Conservation (phyloP, 345 rosid species). For the Viola odorata region DNA sequence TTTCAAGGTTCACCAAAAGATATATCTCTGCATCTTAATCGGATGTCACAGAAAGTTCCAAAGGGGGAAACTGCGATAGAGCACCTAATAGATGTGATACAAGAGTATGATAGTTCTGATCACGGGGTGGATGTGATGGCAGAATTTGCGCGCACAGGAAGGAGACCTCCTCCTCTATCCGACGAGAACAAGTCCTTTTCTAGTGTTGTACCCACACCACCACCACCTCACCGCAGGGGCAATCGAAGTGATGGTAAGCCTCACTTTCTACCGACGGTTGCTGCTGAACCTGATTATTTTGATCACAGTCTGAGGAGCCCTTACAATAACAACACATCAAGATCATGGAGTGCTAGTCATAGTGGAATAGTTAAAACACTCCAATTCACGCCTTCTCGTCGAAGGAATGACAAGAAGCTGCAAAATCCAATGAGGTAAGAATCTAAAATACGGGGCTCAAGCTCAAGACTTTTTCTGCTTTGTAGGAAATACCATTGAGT, state of each 20-base stretch:
- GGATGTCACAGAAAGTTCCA: slow-evolving; percentile 53
- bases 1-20: slow-evolving; percentile 57
- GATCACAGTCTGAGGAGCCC: slow-evolving; percentile 51
- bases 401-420: slow-evolving; percentile 20
- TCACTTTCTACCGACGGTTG: slow-evolving; percentile 23
- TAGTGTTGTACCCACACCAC: slow-evolving; percentile 24
- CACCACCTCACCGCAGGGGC: slow-evolving; percentile 13
- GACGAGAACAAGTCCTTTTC: slow-evolving; percentile 30
- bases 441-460: neutral
- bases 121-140: slow-evolving; percentile 49
- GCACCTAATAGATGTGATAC: slow-evolving; percentile 56
- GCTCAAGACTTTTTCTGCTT: neutral
- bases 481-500: too few relatives aligned
- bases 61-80: slow-evolving; percentile 55
- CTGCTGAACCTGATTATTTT: slow-evolving; percentile 22
- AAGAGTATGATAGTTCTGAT: slow-evolving; percentile 51
- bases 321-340: slow-evolving; percentile 30
- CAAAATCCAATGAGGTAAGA: slow-evolving; percentile 44
- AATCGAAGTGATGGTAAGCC: slow-evolving; percentile 19
- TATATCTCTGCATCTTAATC: slow-evolving; percentile 42
- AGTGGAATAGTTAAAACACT: slow-evolving; percentile 41
- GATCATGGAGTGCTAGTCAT: slow-evolving; percentile 44
- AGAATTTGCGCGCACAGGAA: slow-evolving; percentile 44
- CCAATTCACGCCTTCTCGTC: slow-evolving; percentile 40
- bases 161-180: slow-evolving; percentile 43